Conservation (phyloP, 345 rosid genomes). For the Eucalyptus urophylla region DNA sequence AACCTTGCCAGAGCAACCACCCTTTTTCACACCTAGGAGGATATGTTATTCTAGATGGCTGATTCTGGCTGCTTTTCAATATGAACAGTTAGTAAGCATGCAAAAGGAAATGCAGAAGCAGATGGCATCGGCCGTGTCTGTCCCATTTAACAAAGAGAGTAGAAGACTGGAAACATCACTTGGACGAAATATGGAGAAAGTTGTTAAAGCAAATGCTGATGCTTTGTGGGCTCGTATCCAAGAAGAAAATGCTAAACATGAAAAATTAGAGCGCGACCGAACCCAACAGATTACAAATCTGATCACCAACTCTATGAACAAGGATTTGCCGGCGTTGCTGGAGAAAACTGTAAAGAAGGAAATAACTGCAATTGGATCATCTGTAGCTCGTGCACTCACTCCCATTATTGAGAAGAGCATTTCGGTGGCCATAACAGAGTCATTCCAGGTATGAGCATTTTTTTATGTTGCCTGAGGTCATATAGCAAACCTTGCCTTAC, state of each 20-base stretch:
- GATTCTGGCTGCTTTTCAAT: neutral
- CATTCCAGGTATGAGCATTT: constrained; percentile 45
- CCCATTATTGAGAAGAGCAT: constrained; percentile 49
- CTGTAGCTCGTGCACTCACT: constrained; percentile 33
- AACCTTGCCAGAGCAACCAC: neutral
- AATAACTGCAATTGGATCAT: constrained; percentile 33
- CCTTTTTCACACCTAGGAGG: neutral
- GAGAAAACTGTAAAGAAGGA: constrained; percentile 62
- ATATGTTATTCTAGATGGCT: neutral
- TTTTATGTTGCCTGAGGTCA: neutral
- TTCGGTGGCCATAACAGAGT: constrained; percentile 45
- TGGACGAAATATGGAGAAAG: constrained; percentile 49
- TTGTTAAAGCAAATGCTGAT: constrained; percentile 49
- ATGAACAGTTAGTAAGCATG: constrained; percentile 23
- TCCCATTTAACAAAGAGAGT: constrained; percentile 49
- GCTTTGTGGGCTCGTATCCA: constrained; percentile 62
- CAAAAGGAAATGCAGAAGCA: constrained; percentile 73
- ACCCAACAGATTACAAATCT: constrained; percentile 41
- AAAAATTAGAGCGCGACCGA: constrained; percentile 45
- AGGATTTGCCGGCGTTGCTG: constrained; percentile 32
- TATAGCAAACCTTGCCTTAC: neutral
- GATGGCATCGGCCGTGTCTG: constrained; percentile 35
- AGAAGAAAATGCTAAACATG: constrained; percentile 51
- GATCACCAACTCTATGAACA: constrained; percentile 35
- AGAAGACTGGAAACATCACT: constrained; percentile 48